Percentiles rank a stretch among this genome's conserved stretches.
These are phyloP conservation scores for Pochonia chlamydosporia DNA, from an alignment of 2,329 filamentous ascomycete genomes.

Conservation along the genomic window DNA sequence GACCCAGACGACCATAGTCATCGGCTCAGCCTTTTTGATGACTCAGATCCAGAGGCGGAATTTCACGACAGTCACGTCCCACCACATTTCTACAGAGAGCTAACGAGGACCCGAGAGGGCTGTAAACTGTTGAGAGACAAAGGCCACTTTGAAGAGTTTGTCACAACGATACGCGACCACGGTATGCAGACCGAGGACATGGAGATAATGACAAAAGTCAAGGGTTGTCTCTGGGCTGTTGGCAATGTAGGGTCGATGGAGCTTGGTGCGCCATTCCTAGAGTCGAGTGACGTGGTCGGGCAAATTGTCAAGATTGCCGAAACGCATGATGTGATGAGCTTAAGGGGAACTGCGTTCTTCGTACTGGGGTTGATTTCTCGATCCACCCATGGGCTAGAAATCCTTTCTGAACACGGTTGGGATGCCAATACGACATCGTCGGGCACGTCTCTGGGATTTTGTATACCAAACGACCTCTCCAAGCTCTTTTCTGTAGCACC, in stretches of 20 bases:
- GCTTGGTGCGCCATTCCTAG: constrained; percentile 87
- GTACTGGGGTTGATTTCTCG: constrained; percentile 88
- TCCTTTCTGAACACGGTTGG: constrained; percentile 86
- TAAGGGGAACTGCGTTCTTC: constrained; percentile 94
- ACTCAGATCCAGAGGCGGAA: constrained; percentile 49
- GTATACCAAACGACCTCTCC: constrained; percentile 72
- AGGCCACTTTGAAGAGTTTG: constrained; percentile 94
- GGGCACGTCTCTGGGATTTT: constrained; percentile 80
- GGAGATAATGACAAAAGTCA: constrained; percentile 87
- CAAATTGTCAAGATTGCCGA: constrained; percentile 87
- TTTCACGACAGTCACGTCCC: constrained; percentile 67
- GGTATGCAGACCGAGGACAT: constrained; percentile 78
- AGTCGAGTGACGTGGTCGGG: constrained; percentile 81
- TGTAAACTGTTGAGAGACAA: constrained; percentile 87
- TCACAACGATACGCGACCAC: constrained; percentile 79
- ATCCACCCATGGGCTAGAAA: constrained; percentile 86
- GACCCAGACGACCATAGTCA: constrained; percentile 52
- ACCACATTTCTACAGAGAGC: constrained; percentile 95
- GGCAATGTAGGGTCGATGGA: constrained; percentile 99
- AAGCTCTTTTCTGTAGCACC: constrained; percentile 69
- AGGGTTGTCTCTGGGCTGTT: constrained; percentile 95
- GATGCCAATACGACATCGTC: constrained; percentile 80
- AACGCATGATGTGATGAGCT: constrained; percentile 79
- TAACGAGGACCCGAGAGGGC: constrained; percentile 87
- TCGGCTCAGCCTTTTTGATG: constrained; percentile 54